Base-by-base conservation (phyloP, 441 rosid genomes). In the Mallotus japonicus region DNA sequence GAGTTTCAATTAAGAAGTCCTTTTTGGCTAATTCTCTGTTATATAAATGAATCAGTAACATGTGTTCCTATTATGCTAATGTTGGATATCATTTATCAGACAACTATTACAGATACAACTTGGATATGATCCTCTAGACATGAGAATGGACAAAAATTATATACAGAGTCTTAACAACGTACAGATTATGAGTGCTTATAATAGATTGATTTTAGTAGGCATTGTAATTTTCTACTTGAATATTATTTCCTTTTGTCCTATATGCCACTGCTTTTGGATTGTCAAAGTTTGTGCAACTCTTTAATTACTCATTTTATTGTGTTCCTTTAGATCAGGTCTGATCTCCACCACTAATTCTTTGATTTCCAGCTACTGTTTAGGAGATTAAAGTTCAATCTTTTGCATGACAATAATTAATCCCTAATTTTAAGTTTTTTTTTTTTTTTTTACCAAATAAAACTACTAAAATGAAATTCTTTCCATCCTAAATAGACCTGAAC, bases 341-440 rank as follows among this genome's bases (percentile, higher is more conserved):
- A n/a, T 60, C 28, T 50, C 66, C 47, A 17, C 24, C 6, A 47
- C 42, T 44, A 16, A 20, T 32, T 54, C 42, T 49, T 71, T 19
- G 51, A 16, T 42, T 70, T 70, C 32, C 50, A 9, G 73, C 57
- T 57, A 59, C 58, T 37, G 4, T 47, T 49, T 60, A 49, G 67
- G 75, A 13, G 9, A 19, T 5, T 11, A 16, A 62, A 34, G 0
- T 51, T 28, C 6, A 66, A 59, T 60, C 42, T 47, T 47, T 59
- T 60, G 44, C n/a, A 62, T 50, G 47, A 53, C n/a, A 49, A 54
- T 37, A 56, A n/a, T 50, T 34, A 51, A 37, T 32, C 22, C 16
- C 0, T 49, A 17, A 34, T n/a, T 32, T 16, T 32, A 51, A 14
- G 3, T 32, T n/a, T n/a, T n/a, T n/a, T n/a, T n/a, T n/a, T n/a